Conservation (phyloP, 148 eudicot species). For the Rhododendron mucronatum region DNA sequence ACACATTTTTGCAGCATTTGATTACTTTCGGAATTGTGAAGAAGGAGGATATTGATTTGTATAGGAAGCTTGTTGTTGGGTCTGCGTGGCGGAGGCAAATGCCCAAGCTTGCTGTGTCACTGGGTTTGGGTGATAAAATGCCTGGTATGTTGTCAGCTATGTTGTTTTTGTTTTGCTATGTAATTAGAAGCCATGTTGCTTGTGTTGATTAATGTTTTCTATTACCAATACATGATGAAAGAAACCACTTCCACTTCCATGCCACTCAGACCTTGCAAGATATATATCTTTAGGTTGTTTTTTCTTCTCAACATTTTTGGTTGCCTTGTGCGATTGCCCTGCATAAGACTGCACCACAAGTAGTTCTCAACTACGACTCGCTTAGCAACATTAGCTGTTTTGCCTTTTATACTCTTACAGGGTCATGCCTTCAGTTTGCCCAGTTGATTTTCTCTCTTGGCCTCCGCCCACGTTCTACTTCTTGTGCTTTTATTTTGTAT, state of each 20-base stretch:
- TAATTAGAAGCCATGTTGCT: neutral
- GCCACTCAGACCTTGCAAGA: neutral
- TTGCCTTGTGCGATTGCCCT: neutral
- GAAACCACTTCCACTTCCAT: neutral
- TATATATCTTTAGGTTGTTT: neutral
- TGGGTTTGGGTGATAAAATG: constrained; percentile 83
- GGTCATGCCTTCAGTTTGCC: neutral
- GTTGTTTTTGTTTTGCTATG: neutral
- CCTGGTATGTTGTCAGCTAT: constrained; percentile 54
- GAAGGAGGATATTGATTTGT: constrained; percentile 70
- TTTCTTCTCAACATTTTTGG: neutral
- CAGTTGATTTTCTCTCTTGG: neutral
- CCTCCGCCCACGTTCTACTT: neutral
- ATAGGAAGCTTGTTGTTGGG: constrained; percentile 84
- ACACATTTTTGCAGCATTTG: constrained; percentile 88
- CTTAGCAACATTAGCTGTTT: neutral
- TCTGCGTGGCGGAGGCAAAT: constrained; percentile 99
- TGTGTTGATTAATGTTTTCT: neutral
- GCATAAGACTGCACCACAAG: neutral
- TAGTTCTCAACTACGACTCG: neutral
- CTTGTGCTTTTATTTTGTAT: neutral
- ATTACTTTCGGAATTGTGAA: constrained; percentile 91
- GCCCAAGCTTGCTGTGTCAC: constrained; percentile 96
- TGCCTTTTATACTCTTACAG: neutral
- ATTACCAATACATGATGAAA: neutral